Conservation (phyloP, 345 rosid species). For the Erysimum cheiranthoides region DNA sequence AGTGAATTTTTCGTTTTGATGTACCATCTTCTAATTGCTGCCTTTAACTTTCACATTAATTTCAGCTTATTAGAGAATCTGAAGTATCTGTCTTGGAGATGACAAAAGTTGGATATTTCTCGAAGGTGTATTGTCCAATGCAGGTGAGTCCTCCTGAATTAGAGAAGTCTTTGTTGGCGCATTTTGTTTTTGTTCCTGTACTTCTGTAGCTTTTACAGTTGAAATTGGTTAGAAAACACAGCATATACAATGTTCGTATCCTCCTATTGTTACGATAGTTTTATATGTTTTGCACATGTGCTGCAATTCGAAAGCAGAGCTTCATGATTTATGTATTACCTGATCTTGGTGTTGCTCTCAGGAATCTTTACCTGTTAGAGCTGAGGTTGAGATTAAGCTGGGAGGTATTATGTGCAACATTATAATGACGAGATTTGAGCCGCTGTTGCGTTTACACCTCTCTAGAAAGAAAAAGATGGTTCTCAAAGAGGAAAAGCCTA, state of each 20-base stretch:
- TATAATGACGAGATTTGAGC: constrained; percentile 69
- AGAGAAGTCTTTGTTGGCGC: constrained; percentile 8
- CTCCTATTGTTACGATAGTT: constrained; percentile 1
- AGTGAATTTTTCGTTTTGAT: constrained; percentile 10
- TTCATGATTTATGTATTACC: constrained; percentile 26
- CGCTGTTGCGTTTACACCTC: constrained; percentile 71
- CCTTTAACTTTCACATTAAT: constrained; percentile 40
- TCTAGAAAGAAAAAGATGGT: constrained; percentile 72
- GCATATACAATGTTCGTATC: constrained; percentile 1
- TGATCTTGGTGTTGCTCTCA: constrained; percentile 50
- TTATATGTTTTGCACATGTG: background rate
- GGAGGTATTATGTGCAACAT: constrained; percentile 82
- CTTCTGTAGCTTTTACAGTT: background rate
- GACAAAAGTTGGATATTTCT: constrained; percentile 67
- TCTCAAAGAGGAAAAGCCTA: constrained; percentile 65
- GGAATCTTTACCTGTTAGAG: constrained; percentile 74
- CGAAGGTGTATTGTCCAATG: constrained; percentile 70
- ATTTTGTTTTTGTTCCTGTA: background rate
- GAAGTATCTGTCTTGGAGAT: constrained; percentile 84
- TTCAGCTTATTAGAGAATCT: constrained; percentile 88
- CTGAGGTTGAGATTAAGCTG: constrained; percentile 84
- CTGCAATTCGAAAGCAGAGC: constrained; percentile 14
- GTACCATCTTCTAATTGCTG: constrained; percentile 32
- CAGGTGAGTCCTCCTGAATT: constrained; percentile 61
- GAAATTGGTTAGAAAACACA: constrained; percentile 4